phyloP scores from a whole-genome alignment of 1,284 basidiomycete species.

The Sporisorium sorghi region DNA sequence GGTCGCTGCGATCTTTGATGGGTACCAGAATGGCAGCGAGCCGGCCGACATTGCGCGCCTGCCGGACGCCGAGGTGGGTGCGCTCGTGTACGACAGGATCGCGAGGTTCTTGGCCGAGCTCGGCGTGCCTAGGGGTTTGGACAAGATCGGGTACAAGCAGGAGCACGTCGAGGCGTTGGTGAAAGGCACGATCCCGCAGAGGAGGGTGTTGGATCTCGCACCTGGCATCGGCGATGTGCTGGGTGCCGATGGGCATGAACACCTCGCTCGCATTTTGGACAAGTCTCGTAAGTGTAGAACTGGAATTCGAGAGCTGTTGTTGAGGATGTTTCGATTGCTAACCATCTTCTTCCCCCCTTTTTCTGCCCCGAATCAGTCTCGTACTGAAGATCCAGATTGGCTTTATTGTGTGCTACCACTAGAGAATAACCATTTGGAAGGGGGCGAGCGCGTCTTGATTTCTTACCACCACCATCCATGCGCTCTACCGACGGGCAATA shows the following conservation, averaged over 20 bases:
- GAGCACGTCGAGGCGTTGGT: slow-evolving; percentile 74
- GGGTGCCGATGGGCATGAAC: slow-evolving; percentile 72
- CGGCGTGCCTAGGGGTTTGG: slow-evolving; percentile 87
- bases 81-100: slow-evolving; percentile 86
- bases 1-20: slow-evolving; percentile 84
- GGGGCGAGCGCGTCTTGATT: no score
- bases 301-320: neutral
- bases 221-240: slow-evolving; percentile 72
- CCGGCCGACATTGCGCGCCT: slow-evolving; percentile 73
- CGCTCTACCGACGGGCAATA: no score
- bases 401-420: no score
- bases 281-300: slow-evolving; percentile 38
- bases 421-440: no score
- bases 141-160: slow-evolving; percentile 81
- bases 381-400: neutral
- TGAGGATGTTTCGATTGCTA: neutral
- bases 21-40: slow-evolving; percentile 56
- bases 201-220: slow-evolving; percentile 77
- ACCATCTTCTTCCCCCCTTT: neutral
- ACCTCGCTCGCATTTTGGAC: slow-evolving; percentile 61
- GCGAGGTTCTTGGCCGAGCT: slow-evolving; percentile 88
- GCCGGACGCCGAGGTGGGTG: slow-evolving; percentile 84
- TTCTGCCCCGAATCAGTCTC: neutral
- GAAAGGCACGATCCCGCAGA: slow-evolving; percentile 86
- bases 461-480: no score